Evolutionary conservation across 1,284 basidiomycete genomes (phyloP).

Genomic region (Moesziomyces antarcticus): DNA sequence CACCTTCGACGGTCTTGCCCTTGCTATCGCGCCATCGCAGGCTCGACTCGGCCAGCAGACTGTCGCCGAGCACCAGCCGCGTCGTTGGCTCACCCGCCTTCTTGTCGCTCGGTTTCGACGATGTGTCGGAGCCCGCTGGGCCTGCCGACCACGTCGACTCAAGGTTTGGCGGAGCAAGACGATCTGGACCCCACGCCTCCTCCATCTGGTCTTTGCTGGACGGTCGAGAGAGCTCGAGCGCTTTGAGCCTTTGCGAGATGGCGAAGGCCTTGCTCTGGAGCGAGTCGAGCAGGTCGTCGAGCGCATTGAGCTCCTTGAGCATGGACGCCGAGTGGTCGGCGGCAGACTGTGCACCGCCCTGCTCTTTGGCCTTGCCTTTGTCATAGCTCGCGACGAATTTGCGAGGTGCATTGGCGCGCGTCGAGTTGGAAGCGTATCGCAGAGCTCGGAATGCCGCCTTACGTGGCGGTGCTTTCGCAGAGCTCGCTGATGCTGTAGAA

Average conservation of each 20-base stretch:
- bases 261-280: constrained; percentile 32
- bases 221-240: constrained; percentile 6
- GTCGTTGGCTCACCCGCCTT: constrained; percentile 22
- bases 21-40: constrained; percentile 33
- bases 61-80: constrained; percentile 21
- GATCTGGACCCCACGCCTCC: constrained; percentile 36
- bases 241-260: constrained; percentile 38
- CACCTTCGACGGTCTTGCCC: constrained; percentile 10
- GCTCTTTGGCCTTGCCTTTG: constrained; percentile 28
- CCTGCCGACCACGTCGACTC: constrained; percentile 17
- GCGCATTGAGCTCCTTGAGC: constrained; percentile 28
- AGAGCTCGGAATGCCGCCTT: constrained; percentile 12
- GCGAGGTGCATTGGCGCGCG: background rate
- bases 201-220: constrained; percentile 5
- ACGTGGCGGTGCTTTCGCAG: constrained; percentile 5
- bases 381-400: constrained; percentile 17
- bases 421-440: constrained; percentile 1
- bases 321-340: constrained; percentile 14
- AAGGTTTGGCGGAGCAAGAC: constrained; percentile 12
- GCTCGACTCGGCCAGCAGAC: constrained; percentile 17
- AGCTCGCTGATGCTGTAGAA: background rate
- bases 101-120: constrained; percentile 13
- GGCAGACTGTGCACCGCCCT: background rate
- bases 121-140: background rate
- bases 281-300: constrained; percentile 29